Conservation (phyloP, 2,329 filamentous ascomycete genomes). For the Teratosphaeria nubilosa region DNA sequence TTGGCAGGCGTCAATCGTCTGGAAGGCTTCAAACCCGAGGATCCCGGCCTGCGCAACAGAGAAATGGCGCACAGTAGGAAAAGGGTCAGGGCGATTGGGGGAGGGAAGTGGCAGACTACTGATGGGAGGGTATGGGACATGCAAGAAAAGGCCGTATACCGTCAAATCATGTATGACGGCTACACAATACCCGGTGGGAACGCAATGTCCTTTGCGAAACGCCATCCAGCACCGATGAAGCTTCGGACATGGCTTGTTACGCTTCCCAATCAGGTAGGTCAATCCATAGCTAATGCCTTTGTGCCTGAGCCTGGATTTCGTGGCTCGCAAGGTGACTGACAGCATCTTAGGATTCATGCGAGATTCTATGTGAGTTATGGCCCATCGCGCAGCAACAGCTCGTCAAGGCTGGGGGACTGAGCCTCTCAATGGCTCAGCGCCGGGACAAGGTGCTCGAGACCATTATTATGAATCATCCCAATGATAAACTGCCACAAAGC, state of each 20-base stretch:
- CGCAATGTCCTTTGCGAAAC: background rate
- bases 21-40: background rate
- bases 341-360: background rate
- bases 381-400: background rate
- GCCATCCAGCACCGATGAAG: background rate
- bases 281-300: no score
- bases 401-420: background rate
- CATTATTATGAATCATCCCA: background rate
- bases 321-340: background rate
- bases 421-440: background rate
- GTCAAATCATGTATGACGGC: background rate
- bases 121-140: background rate
- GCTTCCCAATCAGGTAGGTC: background rate
- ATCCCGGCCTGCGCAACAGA: background rate
- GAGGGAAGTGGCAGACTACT: background rate
- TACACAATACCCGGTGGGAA: background rate
- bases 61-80: background rate
- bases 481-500: background rate
- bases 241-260: background rate
- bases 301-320: background rate
- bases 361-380: background rate
- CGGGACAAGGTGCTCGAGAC: background rate
- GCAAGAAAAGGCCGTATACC: background rate
- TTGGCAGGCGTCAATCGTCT: background rate
- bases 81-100: background rate